Percentiles rank a stretch among this genome's conserved stretches.
phyloP scores from a whole-genome alignment of 192 early-diverging fungal genomes.

The Chytriomyces sp. region DNA sequence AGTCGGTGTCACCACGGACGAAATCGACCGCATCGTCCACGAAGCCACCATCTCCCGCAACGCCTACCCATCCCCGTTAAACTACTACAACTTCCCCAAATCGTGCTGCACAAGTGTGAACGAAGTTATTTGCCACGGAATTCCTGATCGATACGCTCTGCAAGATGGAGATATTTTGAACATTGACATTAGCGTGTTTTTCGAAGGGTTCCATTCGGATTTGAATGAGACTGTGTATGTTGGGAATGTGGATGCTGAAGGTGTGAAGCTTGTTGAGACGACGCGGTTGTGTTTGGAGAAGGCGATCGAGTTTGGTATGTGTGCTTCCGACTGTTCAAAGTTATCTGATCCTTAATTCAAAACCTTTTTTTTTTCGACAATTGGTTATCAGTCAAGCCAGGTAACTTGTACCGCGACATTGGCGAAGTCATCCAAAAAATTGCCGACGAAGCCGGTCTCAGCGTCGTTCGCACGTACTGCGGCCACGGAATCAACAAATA shows the following conservation, averaged over 20 bases:
- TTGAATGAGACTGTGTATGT: slow-evolving; percentile 92
- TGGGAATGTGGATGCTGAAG: slow-evolving; percentile 82
- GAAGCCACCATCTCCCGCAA: slow-evolving; percentile 87
- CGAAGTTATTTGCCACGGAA: slow-evolving; percentile 96
- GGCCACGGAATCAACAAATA: slow-evolving; percentile 88
- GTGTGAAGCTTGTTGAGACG: slow-evolving; percentile 75
- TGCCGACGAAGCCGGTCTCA: slow-evolving; percentile 84
- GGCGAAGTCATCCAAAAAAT: slow-evolving; percentile 88
- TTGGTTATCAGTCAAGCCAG: slow-evolving; percentile 77
- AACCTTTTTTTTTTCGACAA: background rate
- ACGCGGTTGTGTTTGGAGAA: slow-evolving; percentile 87
- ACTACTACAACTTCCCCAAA: slow-evolving; percentile 96
- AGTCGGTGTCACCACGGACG: slow-evolving; percentile 90
- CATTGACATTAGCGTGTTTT: slow-evolving; percentile 86
- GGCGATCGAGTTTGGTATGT: slow-evolving; percentile 83
- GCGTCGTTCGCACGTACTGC: slow-evolving; percentile 89
- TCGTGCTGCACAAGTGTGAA: slow-evolving; percentile 91
- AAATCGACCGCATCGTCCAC: slow-evolving; percentile 94
- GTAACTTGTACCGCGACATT: slow-evolving; percentile 88
- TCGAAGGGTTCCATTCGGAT: slow-evolving; percentile 95
- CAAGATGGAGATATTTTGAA: slow-evolving; percentile 97
- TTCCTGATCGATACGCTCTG: slow-evolving; percentile 91
- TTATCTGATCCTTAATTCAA: background rate
- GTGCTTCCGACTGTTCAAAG: too few relatives aligned
- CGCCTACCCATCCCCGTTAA: slow-evolving; percentile 94